Evolutionary conservation across 306 rosid genomes (phyloP), one percentile per base, ranked within the genome.

Genomic region (Trifolium fragiferum): DNA sequence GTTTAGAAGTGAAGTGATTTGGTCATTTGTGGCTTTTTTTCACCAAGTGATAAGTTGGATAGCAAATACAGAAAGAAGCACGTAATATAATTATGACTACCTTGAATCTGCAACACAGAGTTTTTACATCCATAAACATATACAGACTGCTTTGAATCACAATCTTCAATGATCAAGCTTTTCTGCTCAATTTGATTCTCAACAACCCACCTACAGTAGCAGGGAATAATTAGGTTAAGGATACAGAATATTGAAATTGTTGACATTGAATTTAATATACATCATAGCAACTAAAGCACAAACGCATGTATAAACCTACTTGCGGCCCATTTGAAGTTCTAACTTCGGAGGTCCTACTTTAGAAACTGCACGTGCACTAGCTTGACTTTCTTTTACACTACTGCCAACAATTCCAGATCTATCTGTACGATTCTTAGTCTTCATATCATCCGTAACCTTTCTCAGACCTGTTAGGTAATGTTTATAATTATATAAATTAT

Each of bases 281-380:
- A 66, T 7, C 20, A 21, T 44, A 66, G 47, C 74, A 70, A 67
- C 16, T 10, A 64, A 54, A 58, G 40, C 33, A 33, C 59, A 25
- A 21, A 14, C 5, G 4, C 58, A 8, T 35, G 44, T 44, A 68
- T 13, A 46, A 69, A 88, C 97, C 78, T 86, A 94, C 99, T 92
- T 95, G 78, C 97, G 98, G 65, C 99, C 99, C 97, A 90, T 89
- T 87, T 95, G 98, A 84, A 92, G 99, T 82, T 95, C 99, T 7
- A 95, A 83, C 68, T 90, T 95, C 9, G 96, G 98, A 76, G 99
- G 90, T 43, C 96, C 99, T 54, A 79, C 67, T 86, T 92, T 92
- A 67, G 96, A 66, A 84, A 81, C 46, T 4, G 88, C 84, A 60
- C 78, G 82, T 27, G 96, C 50, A 70, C 74, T 71, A 18, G 87